Evolutionary conservation across 345 rosid species (phyloP).

Genomic region (Carallia pectinifolia): DNA sequence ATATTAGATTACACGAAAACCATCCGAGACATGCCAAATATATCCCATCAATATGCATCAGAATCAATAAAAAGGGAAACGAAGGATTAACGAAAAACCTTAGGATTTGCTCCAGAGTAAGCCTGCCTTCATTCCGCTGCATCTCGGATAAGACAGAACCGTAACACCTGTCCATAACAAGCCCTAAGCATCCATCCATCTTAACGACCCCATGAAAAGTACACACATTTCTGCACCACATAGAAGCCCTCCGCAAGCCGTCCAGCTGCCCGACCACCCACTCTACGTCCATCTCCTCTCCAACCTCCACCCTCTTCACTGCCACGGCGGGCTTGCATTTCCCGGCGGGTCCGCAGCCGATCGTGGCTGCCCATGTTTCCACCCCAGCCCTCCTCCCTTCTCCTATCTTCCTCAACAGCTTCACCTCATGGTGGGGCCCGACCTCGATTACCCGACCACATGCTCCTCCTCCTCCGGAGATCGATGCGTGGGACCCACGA

Average conservation of each 20-base stretch:
- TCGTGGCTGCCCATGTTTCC: conserved; percentile 73
- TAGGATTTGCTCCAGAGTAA: conserved; percentile 91
- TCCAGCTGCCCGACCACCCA: conserved; percentile 85
- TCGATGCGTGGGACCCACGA: conserved; percentile 57
- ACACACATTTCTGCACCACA: conserved; percentile 98
- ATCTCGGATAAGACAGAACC: conserved; percentile 92
- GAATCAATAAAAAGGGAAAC: background rate
- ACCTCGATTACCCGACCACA: conserved; percentile 83
- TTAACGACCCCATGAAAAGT: conserved; percentile 79
- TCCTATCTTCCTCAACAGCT: conserved; percentile 58
- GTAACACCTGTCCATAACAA: conserved; percentile 75
- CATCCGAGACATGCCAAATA: background rate
- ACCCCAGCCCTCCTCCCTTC: conserved; percentile 63
- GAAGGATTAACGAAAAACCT: conserved; percentile 42
- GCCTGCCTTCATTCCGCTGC: conserved; percentile 88
- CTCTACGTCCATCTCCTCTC: conserved; percentile 73
- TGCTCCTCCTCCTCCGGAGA: conserved; percentile 37
- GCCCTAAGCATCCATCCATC: conserved; percentile 59
- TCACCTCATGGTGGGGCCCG: conserved; percentile 65
- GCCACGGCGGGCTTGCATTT: conserved; percentile 70
- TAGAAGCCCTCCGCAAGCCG: conserved; percentile 58
- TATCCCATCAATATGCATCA: background rate
- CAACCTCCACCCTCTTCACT: conserved; percentile 64
- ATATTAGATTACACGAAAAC: no score
- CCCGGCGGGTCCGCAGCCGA: conserved; percentile 42